These are phyloP conservation scores for Stramenopiles sp. DNA, from an alignment of 352 stramenopile genomes.

Conservation along the genomic window DNA sequence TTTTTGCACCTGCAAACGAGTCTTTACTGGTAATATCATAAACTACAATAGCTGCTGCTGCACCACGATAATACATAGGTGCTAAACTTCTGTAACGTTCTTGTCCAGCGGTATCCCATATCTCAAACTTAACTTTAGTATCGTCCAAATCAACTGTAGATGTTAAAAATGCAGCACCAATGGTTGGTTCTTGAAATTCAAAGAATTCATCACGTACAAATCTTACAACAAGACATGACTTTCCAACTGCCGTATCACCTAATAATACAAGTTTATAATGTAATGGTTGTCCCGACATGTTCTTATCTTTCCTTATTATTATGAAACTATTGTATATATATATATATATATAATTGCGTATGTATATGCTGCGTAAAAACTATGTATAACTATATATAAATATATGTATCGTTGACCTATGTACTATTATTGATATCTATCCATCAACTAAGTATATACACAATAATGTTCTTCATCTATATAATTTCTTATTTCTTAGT, in stretches of 20 bases:
- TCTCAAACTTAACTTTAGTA: constrained; percentile 98
- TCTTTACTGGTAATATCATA: constrained; percentile 94
- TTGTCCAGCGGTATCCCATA: constrained; percentile 95
- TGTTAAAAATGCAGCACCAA: constrained; percentile 88
- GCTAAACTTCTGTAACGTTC: constrained; percentile 85
- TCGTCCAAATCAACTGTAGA: constrained; percentile 93
- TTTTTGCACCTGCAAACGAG: constrained; percentile 90
- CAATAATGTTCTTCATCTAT: too few species aligned
- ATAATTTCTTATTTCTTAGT: too few species aligned
- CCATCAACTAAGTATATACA: too few species aligned
- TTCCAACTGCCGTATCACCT: constrained; percentile 95
- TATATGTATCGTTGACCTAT: too few species aligned
- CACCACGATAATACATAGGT: constrained; percentile 92
- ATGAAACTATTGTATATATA: too few species aligned
- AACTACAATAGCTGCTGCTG: constrained; percentile 81
- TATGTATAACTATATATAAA: too few species aligned
- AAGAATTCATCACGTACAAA: constrained; percentile 99
- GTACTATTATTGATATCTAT: too few species aligned
- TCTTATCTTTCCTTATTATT: too few species aligned
- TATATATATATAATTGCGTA: too few species aligned
- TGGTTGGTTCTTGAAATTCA: constrained; percentile 94
- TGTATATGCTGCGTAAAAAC: too few species aligned
- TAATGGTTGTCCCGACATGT: constrained; percentile 32
- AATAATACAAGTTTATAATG: constrained; percentile 99
- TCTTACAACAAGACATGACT: constrained; percentile 96